These are phyloP conservation scores for Neurospora sp. DNA, from an alignment of 495 filamentous ascomycete species.

Conservation along the genomic window DNA sequence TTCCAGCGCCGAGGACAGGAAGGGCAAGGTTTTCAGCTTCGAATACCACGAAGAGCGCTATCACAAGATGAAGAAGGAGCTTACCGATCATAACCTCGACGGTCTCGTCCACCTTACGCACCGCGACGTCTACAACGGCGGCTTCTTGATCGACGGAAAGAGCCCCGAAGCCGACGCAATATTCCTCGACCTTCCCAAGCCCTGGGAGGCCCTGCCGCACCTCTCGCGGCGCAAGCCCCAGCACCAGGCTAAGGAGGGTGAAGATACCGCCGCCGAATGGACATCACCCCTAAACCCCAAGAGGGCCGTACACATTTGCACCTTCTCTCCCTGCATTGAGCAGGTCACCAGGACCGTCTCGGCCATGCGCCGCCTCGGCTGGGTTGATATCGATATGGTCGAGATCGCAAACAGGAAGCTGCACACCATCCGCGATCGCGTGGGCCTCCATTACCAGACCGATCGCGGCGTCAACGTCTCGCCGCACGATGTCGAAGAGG, in stretches of 20 bases:
- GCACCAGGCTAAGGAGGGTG: constrained; percentile 1
- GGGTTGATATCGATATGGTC: constrained; percentile 88
- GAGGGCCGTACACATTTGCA: constrained; percentile 65
- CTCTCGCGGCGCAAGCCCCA: constrained; percentile 51
- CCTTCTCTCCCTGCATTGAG: constrained; percentile 94
- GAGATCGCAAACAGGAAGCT: constrained; percentile 68
- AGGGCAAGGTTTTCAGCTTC: constrained; percentile 82
- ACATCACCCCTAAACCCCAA: constrained; percentile 61
- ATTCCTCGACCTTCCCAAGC: constrained; percentile 89
- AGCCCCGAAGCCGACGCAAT: constrained; percentile 65
- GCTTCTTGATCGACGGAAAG: constrained; percentile 54
- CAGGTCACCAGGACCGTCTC: constrained; percentile 80
- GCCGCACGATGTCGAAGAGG: constrained; percentile 65
- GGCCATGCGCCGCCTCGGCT: constrained; percentile 64
- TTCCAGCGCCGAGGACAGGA: constrained; percentile 22
- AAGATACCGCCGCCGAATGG: constrained; percentile 22
- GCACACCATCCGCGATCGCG: constrained; percentile 72
- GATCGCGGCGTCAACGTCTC: constrained; percentile 38
- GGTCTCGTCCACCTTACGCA: constrained; percentile 71
- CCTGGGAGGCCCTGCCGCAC: constrained; percentile 82
- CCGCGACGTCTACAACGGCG: constrained; percentile 82
- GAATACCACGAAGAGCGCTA: constrained; percentile 81
- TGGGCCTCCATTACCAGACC: constrained; percentile 42
- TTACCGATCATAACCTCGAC: constrained; percentile 62
- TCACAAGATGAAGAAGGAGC: constrained; percentile 60